Conservation (phyloP, 1,139 yeast species). For the Lodderomyces theae region DNA sequence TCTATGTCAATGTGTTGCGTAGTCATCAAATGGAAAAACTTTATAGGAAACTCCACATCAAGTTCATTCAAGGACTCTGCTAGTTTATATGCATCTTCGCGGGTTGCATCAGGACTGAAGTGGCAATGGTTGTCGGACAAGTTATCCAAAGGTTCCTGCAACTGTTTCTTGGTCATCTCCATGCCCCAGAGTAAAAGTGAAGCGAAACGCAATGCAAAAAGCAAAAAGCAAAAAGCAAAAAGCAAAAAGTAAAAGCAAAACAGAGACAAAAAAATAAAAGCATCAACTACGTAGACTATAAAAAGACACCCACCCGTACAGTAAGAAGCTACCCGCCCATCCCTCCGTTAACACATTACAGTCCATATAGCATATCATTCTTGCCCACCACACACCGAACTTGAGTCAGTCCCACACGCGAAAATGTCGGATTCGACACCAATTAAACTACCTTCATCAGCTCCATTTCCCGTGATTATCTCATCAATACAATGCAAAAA, state of each 20-base stretch:
- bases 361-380: too few relatives aligned
- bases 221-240: too few relatives aligned
- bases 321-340: too few relatives aligned
- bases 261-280: neutral
- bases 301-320: too few relatives aligned
- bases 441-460: conserved; percentile 50
- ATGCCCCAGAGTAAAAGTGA: too few relatives aligned
- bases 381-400: neutral
- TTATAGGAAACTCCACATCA: conserved; percentile 1
- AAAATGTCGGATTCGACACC: conserved; percentile 33
- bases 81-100: conserved; percentile 12
- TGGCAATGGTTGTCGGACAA: conserved; percentile 23
- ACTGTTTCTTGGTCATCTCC: conserved; percentile 1
- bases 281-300: neutral
- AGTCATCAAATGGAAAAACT: conserved; percentile 47
- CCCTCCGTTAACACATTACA: too few relatives aligned
- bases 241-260: too few relatives aligned
- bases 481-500: conserved; percentile 44
- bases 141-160: conserved; percentile 4
- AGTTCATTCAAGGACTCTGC: conserved; percentile 12
- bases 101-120: conserved; percentile 17
- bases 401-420: neutral
- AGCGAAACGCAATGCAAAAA: too few relatives aligned
- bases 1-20: conserved; percentile 53
- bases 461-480: conserved; percentile 69